Evolutionary conservation across 345 rosid species (phyloP).

Genomic region (Anastatica hierochuntica): DNA sequence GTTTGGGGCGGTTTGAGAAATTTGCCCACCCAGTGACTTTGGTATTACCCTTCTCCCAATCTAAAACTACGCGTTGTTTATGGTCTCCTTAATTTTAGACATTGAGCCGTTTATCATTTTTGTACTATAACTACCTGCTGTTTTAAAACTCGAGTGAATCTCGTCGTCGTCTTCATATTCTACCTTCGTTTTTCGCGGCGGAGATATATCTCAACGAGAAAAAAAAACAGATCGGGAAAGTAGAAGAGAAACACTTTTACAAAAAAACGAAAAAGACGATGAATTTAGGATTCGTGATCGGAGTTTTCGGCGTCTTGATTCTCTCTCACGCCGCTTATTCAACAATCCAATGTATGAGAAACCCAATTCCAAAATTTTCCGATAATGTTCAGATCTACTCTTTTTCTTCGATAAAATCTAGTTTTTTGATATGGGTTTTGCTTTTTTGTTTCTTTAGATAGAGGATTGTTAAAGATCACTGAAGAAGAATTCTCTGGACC

Average conservation of each 20-base stretch:
- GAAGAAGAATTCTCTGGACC: constrained; percentile 87
- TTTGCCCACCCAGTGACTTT: too few species aligned
- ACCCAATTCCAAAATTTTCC: background rate
- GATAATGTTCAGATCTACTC: constrained; percentile 5
- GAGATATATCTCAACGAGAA: constrained; percentile 9
- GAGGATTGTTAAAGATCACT: constrained; percentile 81
- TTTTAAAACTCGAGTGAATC: too few species aligned
- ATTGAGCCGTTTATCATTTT: too few species aligned
- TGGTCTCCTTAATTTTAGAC: too few species aligned
- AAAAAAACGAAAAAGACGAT: too few species aligned
- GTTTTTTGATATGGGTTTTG: constrained; percentile 5
- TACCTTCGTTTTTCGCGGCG: background rate
- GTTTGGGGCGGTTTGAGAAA: too few species aligned
- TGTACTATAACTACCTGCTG: too few species aligned
- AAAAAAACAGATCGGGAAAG: constrained; percentile 23
- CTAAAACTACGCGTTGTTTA: too few species aligned
- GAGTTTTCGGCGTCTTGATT: constrained; percentile 27
- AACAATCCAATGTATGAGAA: constrained; percentile 60
- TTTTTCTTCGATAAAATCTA: background rate
- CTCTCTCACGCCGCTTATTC: constrained; percentile 76
- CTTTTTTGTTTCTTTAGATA: constrained; percentile 36
- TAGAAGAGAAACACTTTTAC: too few species aligned
- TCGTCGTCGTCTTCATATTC: background rate
- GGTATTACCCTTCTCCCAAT: too few species aligned
- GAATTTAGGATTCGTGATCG: constrained; percentile 56